These are phyloP conservation scores for Viridothelium virens DNA, from an alignment of 495 filamentous ascomycete species.

Conservation along the genomic window DNA sequence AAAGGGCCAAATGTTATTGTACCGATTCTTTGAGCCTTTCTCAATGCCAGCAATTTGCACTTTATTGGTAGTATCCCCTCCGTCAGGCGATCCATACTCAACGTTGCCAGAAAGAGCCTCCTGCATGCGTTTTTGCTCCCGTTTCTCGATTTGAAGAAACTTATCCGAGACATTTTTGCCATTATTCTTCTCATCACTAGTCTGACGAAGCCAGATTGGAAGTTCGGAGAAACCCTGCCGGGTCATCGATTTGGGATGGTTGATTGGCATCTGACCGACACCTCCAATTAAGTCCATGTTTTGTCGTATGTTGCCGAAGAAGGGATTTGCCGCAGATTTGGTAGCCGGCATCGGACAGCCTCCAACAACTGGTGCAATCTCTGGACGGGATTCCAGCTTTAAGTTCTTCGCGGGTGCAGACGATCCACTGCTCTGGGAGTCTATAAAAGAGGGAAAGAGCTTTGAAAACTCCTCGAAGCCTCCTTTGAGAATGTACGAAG, in stretches of 20 bases:
- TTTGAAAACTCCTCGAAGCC: slow-evolving; percentile 44
- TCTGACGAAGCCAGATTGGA: slow-evolving; percentile 69
- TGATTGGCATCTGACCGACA: slow-evolving; percentile 80
- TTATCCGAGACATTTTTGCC: slow-evolving; percentile 74
- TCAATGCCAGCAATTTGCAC: slow-evolving; percentile 80
- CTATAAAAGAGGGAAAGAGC: slow-evolving; percentile 43
- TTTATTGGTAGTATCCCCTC: slow-evolving; percentile 21
- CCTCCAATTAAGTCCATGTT: slow-evolving; percentile 94
- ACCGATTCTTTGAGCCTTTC: slow-evolving; percentile 88
- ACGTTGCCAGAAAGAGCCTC: slow-evolving; percentile 67
- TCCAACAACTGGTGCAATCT: slow-evolving; percentile 68
- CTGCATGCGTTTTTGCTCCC: slow-evolving; percentile 83
- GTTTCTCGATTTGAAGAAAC: slow-evolving; percentile 76
- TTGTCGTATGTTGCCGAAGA: slow-evolving; percentile 93
- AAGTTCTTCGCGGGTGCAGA: slow-evolving; percentile 34
- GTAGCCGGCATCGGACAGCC: slow-evolving; percentile 74
- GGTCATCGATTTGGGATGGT: slow-evolving; percentile 54
- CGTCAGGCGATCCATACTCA: slow-evolving; percentile 40
- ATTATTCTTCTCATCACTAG: slow-evolving; percentile 55
- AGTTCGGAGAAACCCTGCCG: slow-evolving; percentile 41
- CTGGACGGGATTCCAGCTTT: slow-evolving; percentile 38
- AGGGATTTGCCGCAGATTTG: slow-evolving; percentile 67
- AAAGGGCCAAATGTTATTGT: slow-evolving; percentile 96
- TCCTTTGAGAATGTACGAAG: slow-evolving; percentile 60
- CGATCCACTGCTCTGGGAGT: slow-evolving; percentile 36